Conservation (phyloP, 345 rosid species). For the Populus ilicifolia region DNA sequence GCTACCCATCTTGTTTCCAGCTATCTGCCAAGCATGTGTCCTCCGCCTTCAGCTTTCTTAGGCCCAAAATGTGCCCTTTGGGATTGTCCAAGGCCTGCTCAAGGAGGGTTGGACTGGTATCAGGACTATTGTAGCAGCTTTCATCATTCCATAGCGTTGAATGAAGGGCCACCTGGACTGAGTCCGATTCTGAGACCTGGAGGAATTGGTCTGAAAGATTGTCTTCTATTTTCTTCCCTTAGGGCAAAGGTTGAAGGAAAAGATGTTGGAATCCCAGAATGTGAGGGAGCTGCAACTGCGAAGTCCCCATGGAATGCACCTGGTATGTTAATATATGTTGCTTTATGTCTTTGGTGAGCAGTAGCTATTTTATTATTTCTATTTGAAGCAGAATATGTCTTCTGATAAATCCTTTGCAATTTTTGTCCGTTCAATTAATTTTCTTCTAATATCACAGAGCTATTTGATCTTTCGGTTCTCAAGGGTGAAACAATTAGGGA, state of each 20-base stretch:
- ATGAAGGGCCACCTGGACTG: constrained; percentile 95
- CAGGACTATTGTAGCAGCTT: constrained; percentile 91
- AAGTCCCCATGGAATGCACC: constrained; percentile 99
- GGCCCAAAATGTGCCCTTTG: constrained; percentile 98
- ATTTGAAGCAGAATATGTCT: constrained; percentile 4
- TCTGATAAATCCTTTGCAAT: constrained; percentile 9
- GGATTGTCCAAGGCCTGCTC: constrained; percentile 98
- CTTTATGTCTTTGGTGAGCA: constrained; percentile 1
- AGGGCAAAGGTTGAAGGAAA: constrained; percentile 75
- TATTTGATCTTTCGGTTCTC: constrained; percentile 80
- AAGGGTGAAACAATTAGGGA: constrained; percentile 94
- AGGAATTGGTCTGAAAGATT: constrained; percentile 85
- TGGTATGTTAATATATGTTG: constrained; percentile 42
- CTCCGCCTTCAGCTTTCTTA: constrained; percentile 87
- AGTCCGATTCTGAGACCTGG: constrained; percentile 84
- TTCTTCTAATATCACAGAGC: constrained; percentile 54
- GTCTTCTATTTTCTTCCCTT: constrained; percentile 84
- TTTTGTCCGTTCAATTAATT: constrained; percentile 4
- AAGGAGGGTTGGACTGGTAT: constrained; percentile 70
- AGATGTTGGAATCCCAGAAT: constrained; percentile 93
- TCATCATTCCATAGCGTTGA: constrained; percentile 77
- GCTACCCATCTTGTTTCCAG: constrained; percentile 46
- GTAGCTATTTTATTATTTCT: not conserved
- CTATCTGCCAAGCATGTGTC: constrained; percentile 63
- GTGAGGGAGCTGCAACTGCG: constrained; percentile 99